Percentiles rank a stretch among this genome's conserved stretches.
phyloP scores from a whole-genome alignment of 495 filamentous ascomycete species.

The Glarea lozoyensis region DNA sequence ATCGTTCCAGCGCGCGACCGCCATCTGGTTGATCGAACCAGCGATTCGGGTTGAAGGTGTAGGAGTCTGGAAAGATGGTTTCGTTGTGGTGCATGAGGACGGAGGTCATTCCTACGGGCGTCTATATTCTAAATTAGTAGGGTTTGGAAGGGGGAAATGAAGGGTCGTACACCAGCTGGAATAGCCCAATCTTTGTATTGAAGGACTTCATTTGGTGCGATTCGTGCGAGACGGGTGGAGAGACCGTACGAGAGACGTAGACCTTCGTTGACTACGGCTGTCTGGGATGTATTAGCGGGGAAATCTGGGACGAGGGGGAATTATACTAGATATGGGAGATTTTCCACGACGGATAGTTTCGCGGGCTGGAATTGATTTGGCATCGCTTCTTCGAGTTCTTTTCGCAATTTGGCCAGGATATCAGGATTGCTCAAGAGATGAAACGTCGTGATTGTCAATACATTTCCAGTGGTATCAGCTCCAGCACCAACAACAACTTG shows the following conservation, averaged over 20 bases:
- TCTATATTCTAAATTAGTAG: conserved; percentile 7
- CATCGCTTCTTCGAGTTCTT: conserved; percentile 18
- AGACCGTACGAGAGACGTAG: conserved; percentile 29
- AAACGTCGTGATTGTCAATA: conserved; percentile 23
- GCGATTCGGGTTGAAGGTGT: conserved; percentile 39
- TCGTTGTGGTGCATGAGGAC: conserved; percentile 39
- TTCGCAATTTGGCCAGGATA: conserved; percentile 18
- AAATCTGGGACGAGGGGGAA: not conserved
- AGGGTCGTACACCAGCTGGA: conserved; percentile 12
- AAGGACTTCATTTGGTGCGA: conserved; percentile 19
- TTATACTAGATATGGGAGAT: conserved; percentile 5
- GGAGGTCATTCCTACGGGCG: conserved; percentile 36
- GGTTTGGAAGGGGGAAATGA: not conserved
- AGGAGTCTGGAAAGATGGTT: conserved; percentile 37
- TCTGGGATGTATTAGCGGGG: not conserved
- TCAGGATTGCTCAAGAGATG: conserved; percentile 23
- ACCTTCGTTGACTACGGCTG: conserved; percentile 32
- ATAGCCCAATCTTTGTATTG: conserved; percentile 22
- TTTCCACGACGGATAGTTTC: conserved; percentile 31
- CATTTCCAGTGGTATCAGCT: conserved; percentile 19
- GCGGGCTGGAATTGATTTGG: conserved; percentile 9
- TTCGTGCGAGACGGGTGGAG: conserved; percentile 19
- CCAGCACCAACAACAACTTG: conserved; percentile 24
- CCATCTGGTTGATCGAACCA: conserved; percentile 28
- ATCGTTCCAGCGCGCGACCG: conserved; percentile 22